These are phyloP conservation scores for Alternaria postmessia DNA, from an alignment of 2,329 filamentous ascomycete genomes.

Conservation along the genomic window DNA sequence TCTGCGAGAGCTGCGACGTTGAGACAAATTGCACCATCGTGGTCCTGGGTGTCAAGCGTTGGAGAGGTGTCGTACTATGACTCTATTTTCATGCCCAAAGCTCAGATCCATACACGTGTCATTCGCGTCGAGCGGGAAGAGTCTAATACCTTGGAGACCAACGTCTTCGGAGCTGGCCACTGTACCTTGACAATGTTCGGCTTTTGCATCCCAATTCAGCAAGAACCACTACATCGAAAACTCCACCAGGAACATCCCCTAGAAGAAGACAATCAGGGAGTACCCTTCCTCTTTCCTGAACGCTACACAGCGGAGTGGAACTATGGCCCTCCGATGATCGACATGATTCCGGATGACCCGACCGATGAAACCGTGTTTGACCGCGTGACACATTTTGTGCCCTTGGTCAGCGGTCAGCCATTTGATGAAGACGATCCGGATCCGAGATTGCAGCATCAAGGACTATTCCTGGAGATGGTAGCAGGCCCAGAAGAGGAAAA, in stretches of 20 bases:
- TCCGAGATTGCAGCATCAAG: background rate
- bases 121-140: background rate
- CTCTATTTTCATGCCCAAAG: background rate
- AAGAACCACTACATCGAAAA: background rate
- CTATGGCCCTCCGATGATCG: background rate
- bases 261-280: background rate
- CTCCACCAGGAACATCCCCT: background rate
- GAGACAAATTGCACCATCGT: background rate
- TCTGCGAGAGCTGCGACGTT: background rate
- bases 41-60: background rate
- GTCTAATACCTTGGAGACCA: background rate
- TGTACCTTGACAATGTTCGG: background rate
- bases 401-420: background rate
- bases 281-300: background rate
- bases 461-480: background rate
- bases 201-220: background rate
- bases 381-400: conserved; percentile 1
- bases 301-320: background rate
- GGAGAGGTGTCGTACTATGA: background rate
- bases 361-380: background rate
- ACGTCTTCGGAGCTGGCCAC: background rate
- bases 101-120: background rate
- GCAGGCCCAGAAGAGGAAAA: background rate
- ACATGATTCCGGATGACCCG: background rate
- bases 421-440: background rate